phyloP scores from a whole-genome alignment of 1,284 basidiomycete genomes.

The Fomitopsis schrenkii region DNA sequence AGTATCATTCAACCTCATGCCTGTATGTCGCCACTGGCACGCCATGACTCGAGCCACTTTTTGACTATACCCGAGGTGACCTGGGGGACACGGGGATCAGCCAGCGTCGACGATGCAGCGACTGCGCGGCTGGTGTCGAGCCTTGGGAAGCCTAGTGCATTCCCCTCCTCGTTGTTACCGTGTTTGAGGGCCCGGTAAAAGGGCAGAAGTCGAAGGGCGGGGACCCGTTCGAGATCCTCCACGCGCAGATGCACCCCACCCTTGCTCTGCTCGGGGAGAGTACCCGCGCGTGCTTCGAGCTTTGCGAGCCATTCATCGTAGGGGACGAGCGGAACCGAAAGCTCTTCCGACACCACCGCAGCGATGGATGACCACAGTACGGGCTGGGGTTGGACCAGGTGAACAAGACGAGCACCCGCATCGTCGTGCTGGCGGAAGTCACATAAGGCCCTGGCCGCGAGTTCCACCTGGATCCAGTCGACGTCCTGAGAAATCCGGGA shows the following conservation, averaged over 20 bases:
- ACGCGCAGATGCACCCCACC: not conserved
- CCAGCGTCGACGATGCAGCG: not conserved
- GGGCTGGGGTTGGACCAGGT: conserved; percentile 27
- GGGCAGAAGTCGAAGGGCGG: not conserved
- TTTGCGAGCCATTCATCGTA: conserved; percentile 19
- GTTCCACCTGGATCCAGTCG: conserved; percentile 23
- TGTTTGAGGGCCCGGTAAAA: not conserved
- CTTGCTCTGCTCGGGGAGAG: not conserved
- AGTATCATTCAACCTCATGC: too few species aligned
- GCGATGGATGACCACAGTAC: conserved; percentile 17
- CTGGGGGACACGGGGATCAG: not conserved
- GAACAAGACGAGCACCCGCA: conserved; percentile 15
- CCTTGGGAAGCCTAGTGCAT: not conserved
- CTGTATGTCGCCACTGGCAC: not conserved
- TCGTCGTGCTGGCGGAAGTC: conserved; percentile 18
- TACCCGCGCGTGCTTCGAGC: conserved; percentile 6
- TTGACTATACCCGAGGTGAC: not conserved
- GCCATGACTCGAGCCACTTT: not conserved
- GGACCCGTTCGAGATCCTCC: not conserved
- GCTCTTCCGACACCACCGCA: conserved; percentile 13
- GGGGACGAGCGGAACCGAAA: conserved; percentile 19
- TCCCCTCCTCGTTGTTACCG: not conserved
- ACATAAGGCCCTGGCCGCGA: conserved; percentile 18
- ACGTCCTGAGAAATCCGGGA: conserved; percentile 8
- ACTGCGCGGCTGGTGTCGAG: not conserved